These are phyloP conservation scores for Sextonia rubra DNA, from an alignment of 164 flowering plant species.

Conservation along the genomic window DNA sequence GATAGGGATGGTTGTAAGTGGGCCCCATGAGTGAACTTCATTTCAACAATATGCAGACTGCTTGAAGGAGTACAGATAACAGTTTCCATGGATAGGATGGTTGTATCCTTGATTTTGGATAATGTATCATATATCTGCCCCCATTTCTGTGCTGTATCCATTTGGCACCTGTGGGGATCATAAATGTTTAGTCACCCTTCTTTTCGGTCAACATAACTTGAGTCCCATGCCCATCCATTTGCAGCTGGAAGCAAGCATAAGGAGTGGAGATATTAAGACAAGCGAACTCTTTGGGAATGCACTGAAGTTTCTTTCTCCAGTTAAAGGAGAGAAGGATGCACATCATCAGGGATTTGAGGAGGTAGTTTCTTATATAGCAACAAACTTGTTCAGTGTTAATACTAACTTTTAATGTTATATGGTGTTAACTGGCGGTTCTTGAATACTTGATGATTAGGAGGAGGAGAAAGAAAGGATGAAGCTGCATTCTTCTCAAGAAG, in stretches of 20 bases:
- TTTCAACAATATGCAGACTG: too few relatives aligned
- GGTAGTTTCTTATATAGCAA: conserved; percentile 22
- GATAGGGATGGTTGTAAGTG: too few relatives aligned
- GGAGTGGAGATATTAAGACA: conserved; percentile 69
- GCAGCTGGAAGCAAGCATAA: conserved; percentile 87
- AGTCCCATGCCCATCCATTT: conserved; percentile 2
- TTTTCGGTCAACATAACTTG: background rate
- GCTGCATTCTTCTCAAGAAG: conserved; percentile 44
- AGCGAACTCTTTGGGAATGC: conserved; percentile 48
- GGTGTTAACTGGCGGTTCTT: background rate
- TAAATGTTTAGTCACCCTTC: background rate
- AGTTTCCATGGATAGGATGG: too few relatives aligned
- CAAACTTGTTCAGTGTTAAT: background rate
- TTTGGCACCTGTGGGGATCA: too few relatives aligned
- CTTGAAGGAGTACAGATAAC: too few relatives aligned
- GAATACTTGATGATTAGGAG: conserved; percentile 23
- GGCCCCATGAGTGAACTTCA: too few relatives aligned
- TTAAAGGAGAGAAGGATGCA: conserved; percentile 28
- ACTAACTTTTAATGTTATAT: background rate
- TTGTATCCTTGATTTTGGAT: too few relatives aligned
- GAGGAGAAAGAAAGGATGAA: conserved; percentile 19
- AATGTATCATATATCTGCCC: too few relatives aligned
- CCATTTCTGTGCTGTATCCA: too few relatives aligned
- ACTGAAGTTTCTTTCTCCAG: conserved; percentile 27
- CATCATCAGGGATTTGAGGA: conserved; percentile 21